Base-by-base conservation (phyloP, 2,329 filamentous ascomycete species). In the Graphilbum ipis-grandicollis region DNA sequence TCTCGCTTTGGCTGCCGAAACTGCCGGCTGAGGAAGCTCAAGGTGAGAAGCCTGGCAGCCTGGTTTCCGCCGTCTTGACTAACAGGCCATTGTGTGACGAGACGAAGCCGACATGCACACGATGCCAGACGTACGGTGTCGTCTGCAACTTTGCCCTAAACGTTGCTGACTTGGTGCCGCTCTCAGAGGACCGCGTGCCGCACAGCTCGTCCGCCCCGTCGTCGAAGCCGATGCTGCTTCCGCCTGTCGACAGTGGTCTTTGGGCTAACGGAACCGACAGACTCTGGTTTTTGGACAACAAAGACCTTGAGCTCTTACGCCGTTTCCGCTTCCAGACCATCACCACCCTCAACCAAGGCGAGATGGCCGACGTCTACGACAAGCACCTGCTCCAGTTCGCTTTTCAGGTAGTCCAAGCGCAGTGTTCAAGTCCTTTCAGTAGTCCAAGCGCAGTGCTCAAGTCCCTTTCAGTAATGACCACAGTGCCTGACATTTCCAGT, bases 21-120 rank as follows among this genome's bases (percentile, higher is more conserved):
- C 44, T 68, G 64, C 50, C 66, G 66, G 46, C 54, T 66, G 5
- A 46, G 64, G 40, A 64, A 64, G 43, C 41, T 67, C 37, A 67
- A 65, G 53, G 63, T 63, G 19, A 3, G 44, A 35, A 7, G 4
- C 10, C 5, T 22, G 2, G 26, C 26, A n/a, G n/a, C 18, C 8
- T n/a, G 2, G 3, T 26, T 31, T 4, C 29, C n/a, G 6, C 9
- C n/a, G 12, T 12, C 12, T 19, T 31, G 22, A 2, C 2, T 29
- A 7, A 21, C 8, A 14, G 17, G 19, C 19, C 28, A 12, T 9
- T 34, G 62, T 67, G 63, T 30, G 63, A 66, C 30, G 62, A 66
- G 47, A 34, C 23, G 23, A 63, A 55, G 38, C 62, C 63, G 2
- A 43, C 51, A 5, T 67, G 64, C 48, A 52, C 47, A 12, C 55